Conservation (phyloP, 169 alveolate species). For the Ichthyophthirius multifiliis region DNA sequence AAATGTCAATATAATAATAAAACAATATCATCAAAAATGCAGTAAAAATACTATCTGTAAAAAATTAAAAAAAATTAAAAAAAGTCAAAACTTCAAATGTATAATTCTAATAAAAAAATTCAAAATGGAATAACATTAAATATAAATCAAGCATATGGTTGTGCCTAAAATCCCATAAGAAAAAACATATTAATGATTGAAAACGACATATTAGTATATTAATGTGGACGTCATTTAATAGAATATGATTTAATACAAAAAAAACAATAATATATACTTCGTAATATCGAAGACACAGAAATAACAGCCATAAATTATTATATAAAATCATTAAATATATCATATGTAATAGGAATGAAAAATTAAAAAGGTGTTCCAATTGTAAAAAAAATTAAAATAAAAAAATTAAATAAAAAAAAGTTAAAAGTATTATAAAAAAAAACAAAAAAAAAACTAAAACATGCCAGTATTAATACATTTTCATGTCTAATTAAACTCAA, state of each 20-base stretch:
- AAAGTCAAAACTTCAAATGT: too few relatives aligned
- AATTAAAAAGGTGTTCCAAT: background rate
- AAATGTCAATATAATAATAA: too few relatives aligned
- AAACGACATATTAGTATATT: background rate
- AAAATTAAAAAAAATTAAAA: too few relatives aligned
- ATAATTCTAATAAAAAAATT: too few relatives aligned
- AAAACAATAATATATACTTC: background rate
- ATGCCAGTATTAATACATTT: background rate
- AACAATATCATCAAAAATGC: too few relatives aligned
- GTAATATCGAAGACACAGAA: background rate
- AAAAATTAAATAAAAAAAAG: background rate
- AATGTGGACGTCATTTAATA: conserved; percentile 1
- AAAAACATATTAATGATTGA: background rate
- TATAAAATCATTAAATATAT: background rate
- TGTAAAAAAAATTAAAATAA: background rate
- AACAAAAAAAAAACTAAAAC: background rate
- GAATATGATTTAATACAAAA: background rate
- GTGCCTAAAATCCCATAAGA: background rate
- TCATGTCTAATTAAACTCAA: background rate
- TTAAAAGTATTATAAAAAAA: background rate
- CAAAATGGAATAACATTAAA: too few relatives aligned
- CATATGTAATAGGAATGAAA: background rate
- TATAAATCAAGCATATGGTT: too few relatives aligned
- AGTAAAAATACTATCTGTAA: too few relatives aligned
- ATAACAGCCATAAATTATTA: background rate